phyloP scores from a whole-genome alignment of 192 early-diverging fungal genomes.

The Coemansia pectinata region DNA sequence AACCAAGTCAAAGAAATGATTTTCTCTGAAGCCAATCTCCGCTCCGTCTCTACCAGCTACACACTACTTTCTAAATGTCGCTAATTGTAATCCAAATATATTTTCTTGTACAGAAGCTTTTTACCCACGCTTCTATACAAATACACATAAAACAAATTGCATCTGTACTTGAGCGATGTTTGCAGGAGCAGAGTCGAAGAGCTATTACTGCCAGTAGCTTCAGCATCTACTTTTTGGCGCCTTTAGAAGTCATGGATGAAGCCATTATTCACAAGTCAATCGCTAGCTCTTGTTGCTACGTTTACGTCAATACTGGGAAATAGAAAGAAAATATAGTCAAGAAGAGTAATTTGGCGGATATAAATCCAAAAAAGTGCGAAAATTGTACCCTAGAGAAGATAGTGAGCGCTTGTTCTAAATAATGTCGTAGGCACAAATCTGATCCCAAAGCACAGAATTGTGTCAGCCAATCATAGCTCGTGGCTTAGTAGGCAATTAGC shows the following conservation, averaged over 20 bases:
- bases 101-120: slow-evolving; percentile 51
- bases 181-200: neutral
- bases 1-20: slow-evolving; percentile 93
- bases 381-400: neutral
- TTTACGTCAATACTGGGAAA: neutral
- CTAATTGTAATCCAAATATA: neutral
- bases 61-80: neutral
- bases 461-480: neutral
- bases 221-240: slow-evolving; percentile 32
- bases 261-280: neutral
- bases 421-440: neutral
- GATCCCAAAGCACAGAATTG: neutral
- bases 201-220: neutral
- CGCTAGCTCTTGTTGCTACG: neutral
- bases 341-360: neutral
- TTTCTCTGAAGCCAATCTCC: slow-evolving; percentile 69
- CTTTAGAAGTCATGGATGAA: slow-evolving; percentile 7
- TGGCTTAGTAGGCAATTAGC: neutral
- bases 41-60: neutral
- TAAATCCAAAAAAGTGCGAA: neutral
- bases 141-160: neutral
- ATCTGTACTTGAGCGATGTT: neutral
- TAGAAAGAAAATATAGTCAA: neutral
- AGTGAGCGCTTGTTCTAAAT: neutral
- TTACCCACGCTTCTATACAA: slow-evolving; percentile 38